Evolutionary conservation across 2,329 filamentous ascomycete species (phyloP), one percentile per base, ranked within the genome.

Genomic region (Hirsutella thompsonii): DNA sequence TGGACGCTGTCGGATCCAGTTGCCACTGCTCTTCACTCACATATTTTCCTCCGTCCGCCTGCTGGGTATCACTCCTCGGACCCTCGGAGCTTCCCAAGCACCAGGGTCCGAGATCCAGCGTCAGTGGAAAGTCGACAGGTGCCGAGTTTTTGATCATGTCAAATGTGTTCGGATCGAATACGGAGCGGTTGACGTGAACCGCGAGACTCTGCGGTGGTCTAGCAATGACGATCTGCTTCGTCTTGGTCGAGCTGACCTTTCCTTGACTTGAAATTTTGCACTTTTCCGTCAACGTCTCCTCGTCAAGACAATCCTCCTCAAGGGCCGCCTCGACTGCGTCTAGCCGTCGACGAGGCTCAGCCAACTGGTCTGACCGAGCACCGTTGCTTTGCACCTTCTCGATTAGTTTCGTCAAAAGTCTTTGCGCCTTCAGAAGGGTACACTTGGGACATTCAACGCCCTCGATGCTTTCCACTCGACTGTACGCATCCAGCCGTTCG

Each of bases 381-480:
- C 52, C 55, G 0, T 51, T 50, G 1, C 58, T 55, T 28, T 57
- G 57, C 34, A 61, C 55, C 44, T 59, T 61, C 18, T 67, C 59
- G 2, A 73, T 50, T 1, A 81, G 53, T 8, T 62, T 64, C 1
- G 58, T 61, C 37, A 81, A 56, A 1, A 75, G 56, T 8, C 58
- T 56, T 42, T 69, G 65, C 16, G 65, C 63, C 42, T 73, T 73
- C 8, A 89, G 60, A 2, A 95, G 70, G 0, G 90, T 94, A 60
- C 92, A 98, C 52, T 90, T 93, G 14, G 81, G 76, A 59, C 92
- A 98, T 54, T 95, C 83, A 2, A 96, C 89, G 0, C 86, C 87
- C 49, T 87, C 79, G 43, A 98, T 94, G 2, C 74, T 70, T 56
- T 96, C 92, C 8, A 95, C 70, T 11, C 79, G 75, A 21, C 86